Conservation (phyloP, 257 asterid species). For the Ehretia macrophylla region DNA sequence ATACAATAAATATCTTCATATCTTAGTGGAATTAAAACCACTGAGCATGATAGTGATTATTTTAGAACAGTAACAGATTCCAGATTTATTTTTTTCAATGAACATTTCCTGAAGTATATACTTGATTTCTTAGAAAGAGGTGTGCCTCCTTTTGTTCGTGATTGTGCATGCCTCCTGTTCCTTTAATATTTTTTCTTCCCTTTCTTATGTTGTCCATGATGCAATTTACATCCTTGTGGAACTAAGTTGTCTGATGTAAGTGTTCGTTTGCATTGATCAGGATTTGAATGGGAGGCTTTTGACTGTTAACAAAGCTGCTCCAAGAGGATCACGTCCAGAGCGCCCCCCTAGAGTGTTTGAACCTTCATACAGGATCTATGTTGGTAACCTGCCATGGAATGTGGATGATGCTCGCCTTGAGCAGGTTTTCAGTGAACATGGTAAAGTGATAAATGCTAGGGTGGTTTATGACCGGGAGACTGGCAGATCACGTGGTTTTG, state of each 20-base stretch:
- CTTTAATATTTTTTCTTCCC: neutral
- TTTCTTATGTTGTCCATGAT: neutral
- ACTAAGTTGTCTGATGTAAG: neutral
- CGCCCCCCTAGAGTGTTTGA: constrained; percentile 58
- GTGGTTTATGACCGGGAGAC: constrained; percentile 75
- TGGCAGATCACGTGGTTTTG: constrained; percentile 92
- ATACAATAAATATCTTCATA: too few relatives aligned
- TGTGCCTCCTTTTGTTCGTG: too few relatives aligned
- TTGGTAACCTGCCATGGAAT: constrained; percentile 89
- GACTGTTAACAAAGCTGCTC: constrained; percentile 80
- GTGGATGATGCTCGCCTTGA: constrained; percentile 65
- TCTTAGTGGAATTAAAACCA: too few relatives aligned
- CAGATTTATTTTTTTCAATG: too few relatives aligned
- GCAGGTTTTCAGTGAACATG: constrained; percentile 75
- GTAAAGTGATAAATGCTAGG: constrained; percentile 73
- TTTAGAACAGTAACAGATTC: too few relatives aligned
- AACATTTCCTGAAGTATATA: too few relatives aligned
- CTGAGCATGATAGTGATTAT: too few relatives aligned
- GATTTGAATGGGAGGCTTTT: constrained; percentile 67
- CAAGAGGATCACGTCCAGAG: constrained; percentile 72
- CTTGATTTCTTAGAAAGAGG: too few relatives aligned
- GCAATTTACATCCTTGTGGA: neutral
- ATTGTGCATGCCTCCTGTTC: too few relatives aligned
- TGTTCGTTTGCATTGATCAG: too few relatives aligned
- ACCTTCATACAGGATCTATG: constrained; percentile 57